Conservation (phyloP, 768 basidiomycete genomes). For the Grammothele lineata region DNA sequence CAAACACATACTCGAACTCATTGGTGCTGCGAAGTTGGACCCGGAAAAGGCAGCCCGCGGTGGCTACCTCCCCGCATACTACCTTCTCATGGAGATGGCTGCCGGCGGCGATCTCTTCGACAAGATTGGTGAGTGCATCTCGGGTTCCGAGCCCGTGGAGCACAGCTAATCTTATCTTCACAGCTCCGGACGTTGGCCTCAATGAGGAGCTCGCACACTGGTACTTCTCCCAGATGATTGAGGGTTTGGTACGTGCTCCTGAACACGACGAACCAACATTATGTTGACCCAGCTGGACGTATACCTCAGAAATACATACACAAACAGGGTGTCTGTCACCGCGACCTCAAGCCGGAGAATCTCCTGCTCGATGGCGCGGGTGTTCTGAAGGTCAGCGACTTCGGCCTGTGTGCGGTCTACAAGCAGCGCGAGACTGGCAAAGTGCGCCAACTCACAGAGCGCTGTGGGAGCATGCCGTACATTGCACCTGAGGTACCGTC, state of each 20-base stretch:
- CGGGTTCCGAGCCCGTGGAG: too few species aligned
- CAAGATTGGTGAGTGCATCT: slow-evolving; percentile 73
- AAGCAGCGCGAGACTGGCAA: slow-evolving; percentile 78
- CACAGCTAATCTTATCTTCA: neutral
- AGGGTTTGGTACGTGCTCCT: slow-evolving; percentile 74
- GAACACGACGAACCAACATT: too few species aligned
- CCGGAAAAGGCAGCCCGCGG: slow-evolving; percentile 26
- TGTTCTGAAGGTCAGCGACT: slow-evolving; percentile 90
- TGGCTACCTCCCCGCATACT: slow-evolving; percentile 73
- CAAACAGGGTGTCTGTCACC: slow-evolving; percentile 85
- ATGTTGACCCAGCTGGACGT: too few species aligned
- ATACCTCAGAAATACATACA: slow-evolving; percentile 81
- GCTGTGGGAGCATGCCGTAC: slow-evolving; percentile 92
- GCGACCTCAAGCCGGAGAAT: slow-evolving; percentile 97
- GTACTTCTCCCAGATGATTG: slow-evolving; percentile 83
- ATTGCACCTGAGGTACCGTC: slow-evolving; percentile 88
- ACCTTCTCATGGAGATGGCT: slow-evolving; percentile 91
- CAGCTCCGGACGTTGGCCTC: slow-evolving; percentile 89
- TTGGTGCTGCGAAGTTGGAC: slow-evolving; percentile 56
- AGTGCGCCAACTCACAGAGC: slow-evolving; percentile 69
- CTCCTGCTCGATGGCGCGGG: slow-evolving; percentile 81
- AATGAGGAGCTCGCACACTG: slow-evolving; percentile 83
- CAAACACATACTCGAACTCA: slow-evolving; percentile 74
- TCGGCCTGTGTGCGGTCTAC: slow-evolving; percentile 90
- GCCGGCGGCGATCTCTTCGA: slow-evolving; percentile 96